Conservation (phyloP, 768 basidiomycete species). For the Serendipita vermifera region DNA sequence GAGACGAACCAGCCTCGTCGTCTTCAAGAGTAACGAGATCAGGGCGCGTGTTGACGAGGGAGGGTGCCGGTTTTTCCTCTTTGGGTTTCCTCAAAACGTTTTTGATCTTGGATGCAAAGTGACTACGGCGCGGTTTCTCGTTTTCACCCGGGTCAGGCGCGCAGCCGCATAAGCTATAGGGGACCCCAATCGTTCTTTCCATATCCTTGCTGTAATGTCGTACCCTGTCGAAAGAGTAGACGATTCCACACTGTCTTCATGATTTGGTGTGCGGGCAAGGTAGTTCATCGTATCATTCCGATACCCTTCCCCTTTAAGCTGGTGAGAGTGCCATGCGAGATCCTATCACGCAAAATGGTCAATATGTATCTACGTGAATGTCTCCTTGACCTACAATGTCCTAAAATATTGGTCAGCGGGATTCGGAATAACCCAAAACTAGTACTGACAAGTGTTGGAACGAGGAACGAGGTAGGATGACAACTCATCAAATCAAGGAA, state of each 20-base stretch:
- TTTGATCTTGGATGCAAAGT: background rate
- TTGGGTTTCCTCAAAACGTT: background rate
- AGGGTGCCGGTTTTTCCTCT: background rate
- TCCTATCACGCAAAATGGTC: conserved; percentile 10
- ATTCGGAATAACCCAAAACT: background rate
- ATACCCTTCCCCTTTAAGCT: conserved; percentile 12
- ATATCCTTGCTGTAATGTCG: background rate
- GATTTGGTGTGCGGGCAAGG: conserved; percentile 8
- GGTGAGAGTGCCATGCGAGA: conserved; percentile 17
- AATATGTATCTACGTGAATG: background rate
- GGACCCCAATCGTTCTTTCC: conserved; percentile 8
- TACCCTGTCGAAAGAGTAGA: background rate
- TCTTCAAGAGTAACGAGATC: conserved; percentile 5
- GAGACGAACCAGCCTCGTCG: conserved; percentile 8
- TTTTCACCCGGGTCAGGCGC: conserved; percentile 20
- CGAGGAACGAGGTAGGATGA: background rate
- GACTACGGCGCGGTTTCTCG: background rate
- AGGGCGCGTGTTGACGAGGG: conserved; percentile 3
- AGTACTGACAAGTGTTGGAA: conserved; percentile 4
- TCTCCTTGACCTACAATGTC: background rate
- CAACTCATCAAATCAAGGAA: conserved; percentile 20
- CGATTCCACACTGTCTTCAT: conserved; percentile 14
- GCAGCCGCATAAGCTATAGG: conserved; percentile 11
- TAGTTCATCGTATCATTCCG: conserved; percentile 1
- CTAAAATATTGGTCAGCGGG: background rate